Conservation (phyloP, 345 rosid genomes). For the Abelmoschus esculentus region DNA sequence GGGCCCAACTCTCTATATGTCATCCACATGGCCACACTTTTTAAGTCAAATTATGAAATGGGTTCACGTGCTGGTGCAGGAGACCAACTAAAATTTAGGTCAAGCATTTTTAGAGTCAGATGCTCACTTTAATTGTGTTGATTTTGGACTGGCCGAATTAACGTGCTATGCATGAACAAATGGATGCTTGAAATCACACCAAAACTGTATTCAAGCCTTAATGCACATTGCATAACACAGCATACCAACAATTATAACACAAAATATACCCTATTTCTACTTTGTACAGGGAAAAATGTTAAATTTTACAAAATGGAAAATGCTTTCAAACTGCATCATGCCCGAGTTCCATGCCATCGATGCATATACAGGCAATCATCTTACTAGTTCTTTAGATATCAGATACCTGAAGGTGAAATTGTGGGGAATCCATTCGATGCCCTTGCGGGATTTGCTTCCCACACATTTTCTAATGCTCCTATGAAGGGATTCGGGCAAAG, state of each 20-base stretch:
- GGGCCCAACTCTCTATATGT: not conserved
- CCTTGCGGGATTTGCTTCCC: conserved; percentile 52
- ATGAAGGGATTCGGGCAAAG: conserved; percentile 55
- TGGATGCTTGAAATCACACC: not conserved
- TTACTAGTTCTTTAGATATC: conserved; percentile 65
- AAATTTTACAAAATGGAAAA: conserved; percentile 14
- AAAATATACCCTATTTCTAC: conserved; percentile 19
- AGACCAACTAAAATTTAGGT: not conserved
- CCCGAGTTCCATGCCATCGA: not conserved
- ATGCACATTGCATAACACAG: conserved; percentile 4
- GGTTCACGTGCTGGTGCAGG: not conserved
- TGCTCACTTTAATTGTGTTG: not conserved
- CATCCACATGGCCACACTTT: not conserved
- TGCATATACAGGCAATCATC: conserved; percentile 19
- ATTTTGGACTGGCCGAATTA: not conserved
- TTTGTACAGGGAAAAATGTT: conserved; percentile 27
- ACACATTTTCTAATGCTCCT: conserved; percentile 46
- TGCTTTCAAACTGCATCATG: not conserved
- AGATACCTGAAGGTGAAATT: conserved; percentile 80
- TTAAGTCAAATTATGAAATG: not conserved
- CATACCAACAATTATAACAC: conserved; percentile 3
- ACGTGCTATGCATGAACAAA: not conserved
- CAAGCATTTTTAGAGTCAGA: not conserved
- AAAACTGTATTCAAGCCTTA: conserved; percentile 14
- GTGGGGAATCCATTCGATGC: conserved; percentile 86